Conservation (phyloP, 108 stramenopile genomes). For the Conticribra guillardii region DNA sequence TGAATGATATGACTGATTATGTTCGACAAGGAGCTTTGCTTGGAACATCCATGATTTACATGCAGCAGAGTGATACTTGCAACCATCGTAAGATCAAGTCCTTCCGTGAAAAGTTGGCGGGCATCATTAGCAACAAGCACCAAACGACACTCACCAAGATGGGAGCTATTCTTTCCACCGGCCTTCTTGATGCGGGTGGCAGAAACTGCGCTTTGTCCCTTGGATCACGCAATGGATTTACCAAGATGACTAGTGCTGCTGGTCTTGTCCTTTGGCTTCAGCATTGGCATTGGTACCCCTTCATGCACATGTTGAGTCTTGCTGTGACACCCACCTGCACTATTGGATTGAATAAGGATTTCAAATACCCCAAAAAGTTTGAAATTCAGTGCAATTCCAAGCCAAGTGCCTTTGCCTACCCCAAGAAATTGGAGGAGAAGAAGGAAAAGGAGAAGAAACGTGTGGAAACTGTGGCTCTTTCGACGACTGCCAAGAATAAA, state of each 20-base stretch:
- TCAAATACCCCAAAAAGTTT: constrained; percentile 95
- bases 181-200: constrained; percentile 98
- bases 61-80: constrained; percentile 94
- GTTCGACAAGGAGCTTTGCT: constrained; percentile 98
- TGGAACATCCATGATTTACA: constrained; percentile 97
- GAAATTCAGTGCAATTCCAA: constrained; percentile 90
- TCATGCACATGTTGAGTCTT: constrained; percentile 97
- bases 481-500: constrained; percentile 97
- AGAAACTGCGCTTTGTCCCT: constrained; percentile 92
- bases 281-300: constrained; percentile 99
- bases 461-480: constrained; percentile 96
- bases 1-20: constrained; percentile 97
- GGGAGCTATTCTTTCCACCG: constrained; percentile 98
- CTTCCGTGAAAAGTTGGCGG: constrained; percentile 87
- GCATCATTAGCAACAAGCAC: constrained; percentile 90
- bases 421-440: constrained; percentile 96
- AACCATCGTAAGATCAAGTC: constrained; percentile 81
- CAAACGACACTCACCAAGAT: constrained; percentile 97
- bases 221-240: constrained; percentile 93
- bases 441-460: constrained; percentile 98
- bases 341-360: constrained; percentile 96
- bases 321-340: constrained; percentile 94
- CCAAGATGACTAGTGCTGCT: constrained; percentile 93
- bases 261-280: constrained; percentile 97
- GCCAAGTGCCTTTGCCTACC: constrained; percentile 95